Evolutionary conservation across 176 grass and related monocot species (phyloP), one percentile per base, ranked within the genome.

Genomic region (Guadua angustifolia): DNA sequence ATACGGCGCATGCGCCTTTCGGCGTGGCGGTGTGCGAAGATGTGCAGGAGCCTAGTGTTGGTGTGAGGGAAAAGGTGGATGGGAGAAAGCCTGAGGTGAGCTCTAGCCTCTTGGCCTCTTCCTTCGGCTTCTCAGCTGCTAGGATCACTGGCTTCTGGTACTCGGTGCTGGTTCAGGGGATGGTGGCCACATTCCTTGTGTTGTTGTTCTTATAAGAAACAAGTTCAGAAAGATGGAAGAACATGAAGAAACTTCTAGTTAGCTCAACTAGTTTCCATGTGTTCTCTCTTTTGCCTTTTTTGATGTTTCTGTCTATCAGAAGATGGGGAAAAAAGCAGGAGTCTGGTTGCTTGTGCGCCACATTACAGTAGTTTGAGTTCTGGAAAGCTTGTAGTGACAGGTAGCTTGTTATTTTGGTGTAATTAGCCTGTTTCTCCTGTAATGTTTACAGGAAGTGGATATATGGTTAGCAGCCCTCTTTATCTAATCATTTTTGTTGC

Each of bases 1-100:
- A 64, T 18, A 71, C 69, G 4, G 82, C 73, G 8, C 61, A 86
- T 17, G 85, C 53, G 52, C 85, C 83, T 18, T 9, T 46, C n/a
- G 92, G 85, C 0, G 81, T 91, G 11, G 79, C 79, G 1, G 75
- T 77, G 44, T 97, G 90, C 90, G 89, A 91, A 78, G 87, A 70
- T 58, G 73, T 76, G 74, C 81, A 74, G 59, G 75, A 73, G 49
- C 18, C 64, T 6, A 62, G 74, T 10, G 72, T 62, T 32, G 71
- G 58, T 13, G 50, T 79, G 38, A 73, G 67, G 65, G 57, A 63
- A 32, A 70, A 77, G 18, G 78, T 61, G 4, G 44, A 78, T 33
- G 78, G 58, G 35, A 69, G 71, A 33, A 85, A 80, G 65, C 86
- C 91, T 0, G 88, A 91, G 65, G 85, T 60, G 60, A 92, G 87